Base-by-base conservation (phyloP, 2,329 filamentous ascomycete genomes). In the Neophaeococcomyces mojaviensis region DNA sequence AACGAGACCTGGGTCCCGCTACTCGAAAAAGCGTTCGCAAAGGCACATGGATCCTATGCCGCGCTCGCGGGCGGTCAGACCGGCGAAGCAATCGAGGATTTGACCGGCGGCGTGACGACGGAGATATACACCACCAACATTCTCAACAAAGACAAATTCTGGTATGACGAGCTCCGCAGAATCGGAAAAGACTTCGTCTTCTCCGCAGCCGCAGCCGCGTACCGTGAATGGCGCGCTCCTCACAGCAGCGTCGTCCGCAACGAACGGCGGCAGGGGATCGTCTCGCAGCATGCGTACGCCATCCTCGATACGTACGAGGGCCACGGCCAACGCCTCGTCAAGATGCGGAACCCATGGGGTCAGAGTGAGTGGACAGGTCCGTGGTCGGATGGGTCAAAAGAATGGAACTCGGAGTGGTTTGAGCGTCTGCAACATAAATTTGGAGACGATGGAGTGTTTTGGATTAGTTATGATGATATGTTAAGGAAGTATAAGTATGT, bases 1-100 rank as follows among this genome's bases (percentile, higher is more conserved):
- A 87, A 88, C 58, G 86, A 90, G 62, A 90, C 85, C 0, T 92
- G 86, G 86, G 72, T 90, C 4, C 84, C 86, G 0, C 67, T 92
- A 16, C 69, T 89, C 2, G 85, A 90, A 59, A 49, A 89, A 63
- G 86, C 86, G 1, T 90, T 86, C 60, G 86, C 86, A 16, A 92
- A 92, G 63, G 84, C 84, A 0, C 86, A 92, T 56, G 86, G 85
- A 2, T 84, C 90, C 59, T 94, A 85, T 55, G 77, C 74, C 12
- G 76, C 83, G 1, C 86, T 94, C 28, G 76, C 84, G 26, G 84
- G 86, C 3, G 86, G 86, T 0, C 87, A 82, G 59, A 81, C 83
- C 19, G 82, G 74, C 5, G 77, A 79, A 55, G 76, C 71, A 1
- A 73, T 79, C 46, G 77, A 79, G 57, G 76, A 79, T 51, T 60